Base-by-base conservation (phyloP, 495 filamentous ascomycete genomes). In the Aspergillus heteromorphus region DNA sequence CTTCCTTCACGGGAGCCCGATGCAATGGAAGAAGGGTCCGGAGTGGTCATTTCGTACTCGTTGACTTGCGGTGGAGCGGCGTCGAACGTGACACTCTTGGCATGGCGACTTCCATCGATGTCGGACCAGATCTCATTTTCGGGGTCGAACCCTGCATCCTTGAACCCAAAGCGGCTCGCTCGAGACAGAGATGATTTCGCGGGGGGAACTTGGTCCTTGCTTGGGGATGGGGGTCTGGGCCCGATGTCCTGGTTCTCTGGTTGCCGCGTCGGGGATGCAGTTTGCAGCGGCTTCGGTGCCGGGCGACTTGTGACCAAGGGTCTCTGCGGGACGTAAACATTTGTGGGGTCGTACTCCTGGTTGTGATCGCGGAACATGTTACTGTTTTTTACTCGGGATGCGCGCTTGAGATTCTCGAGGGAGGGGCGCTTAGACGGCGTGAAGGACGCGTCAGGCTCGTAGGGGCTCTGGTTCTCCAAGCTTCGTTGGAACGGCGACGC, bases 11-110 rank as follows among this genome's bases (percentile, higher is more conserved):
- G 85, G 6, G 92, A 96, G 48, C 84, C 90, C 13, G 88, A 92
- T 14, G 87, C 88, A 45, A 92, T 74, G 1, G 88, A 97, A 5
- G 95, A 97, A 14, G 89, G 81, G 67, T 96, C 93, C 1, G 93
- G 93, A 2, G 93, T 98, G 30, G 88, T 86, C 89, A 96, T 92
- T 71, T 97, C 93, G 64, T 97, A 98, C 66, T 97, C 91, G 62
- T 96, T 95, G 49, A 97, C 77, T 66, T 93, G 87, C 25, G 93
- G 95, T 19, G 93, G 92, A 0, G 90, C 93, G 23, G 84, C 86
- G 75, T 97, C 92, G 63, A 97, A 98, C 1, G 90, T 97, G 23
- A 98, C 93, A 59, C 91, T 96, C 72, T 98, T 98, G 0, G 89
- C 84, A 71, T 95, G 88, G 31, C 91, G 85, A 65, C 87, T 85